phyloP scores from a whole-genome alignment of 2,329 filamentous ascomycete species.

The Intubia oerlemansii region DNA sequence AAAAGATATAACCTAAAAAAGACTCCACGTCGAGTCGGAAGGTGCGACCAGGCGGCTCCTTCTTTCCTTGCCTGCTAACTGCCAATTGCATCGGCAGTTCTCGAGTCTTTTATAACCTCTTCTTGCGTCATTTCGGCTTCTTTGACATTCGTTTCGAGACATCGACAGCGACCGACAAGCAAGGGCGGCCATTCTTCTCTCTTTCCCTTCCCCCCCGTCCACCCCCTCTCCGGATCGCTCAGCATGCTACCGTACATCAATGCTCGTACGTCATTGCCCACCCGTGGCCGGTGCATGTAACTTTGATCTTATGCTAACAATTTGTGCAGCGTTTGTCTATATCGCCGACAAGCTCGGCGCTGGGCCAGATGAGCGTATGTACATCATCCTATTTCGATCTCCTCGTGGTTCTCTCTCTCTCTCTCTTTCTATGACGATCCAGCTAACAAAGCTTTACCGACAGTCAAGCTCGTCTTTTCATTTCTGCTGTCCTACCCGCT shows the following conservation, averaged over 20 bases:
- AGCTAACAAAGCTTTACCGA: not conserved
- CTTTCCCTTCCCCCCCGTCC: not conserved
- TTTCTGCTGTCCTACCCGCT: slow-evolving; percentile 87
- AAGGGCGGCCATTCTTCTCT: not conserved
- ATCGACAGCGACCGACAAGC: too few relatives aligned
- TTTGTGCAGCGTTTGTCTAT: slow-evolving; percentile 20
- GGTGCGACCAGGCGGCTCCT: too few relatives aligned
- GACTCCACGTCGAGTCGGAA: too few relatives aligned
- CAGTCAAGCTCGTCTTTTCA: slow-evolving; percentile 82
- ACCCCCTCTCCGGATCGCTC: too few relatives aligned
- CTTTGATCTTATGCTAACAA: not conserved
- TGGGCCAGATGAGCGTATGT: slow-evolving; percentile 24
- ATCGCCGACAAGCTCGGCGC: slow-evolving; percentile 19
- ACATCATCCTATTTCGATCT: too few relatives aligned
- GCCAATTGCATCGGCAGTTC: too few relatives aligned
- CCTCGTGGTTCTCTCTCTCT: not conserved
- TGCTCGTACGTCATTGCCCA: slow-evolving; percentile 9
- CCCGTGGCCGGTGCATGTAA: slow-evolving; percentile 1
- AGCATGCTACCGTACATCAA: slow-evolving; percentile 13
- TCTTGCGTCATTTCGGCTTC: too few relatives aligned
- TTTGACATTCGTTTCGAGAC: too few relatives aligned
- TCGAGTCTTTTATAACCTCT: too few relatives aligned
- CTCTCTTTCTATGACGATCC: too few relatives aligned
- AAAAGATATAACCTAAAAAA: too few relatives aligned
- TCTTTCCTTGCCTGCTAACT: too few relatives aligned